Evolutionary conservation across 2,329 filamentous ascomycete species (phyloP), one percentile per base, ranked within the genome.

Genomic region (Pestalotiopsis sp.): DNA sequence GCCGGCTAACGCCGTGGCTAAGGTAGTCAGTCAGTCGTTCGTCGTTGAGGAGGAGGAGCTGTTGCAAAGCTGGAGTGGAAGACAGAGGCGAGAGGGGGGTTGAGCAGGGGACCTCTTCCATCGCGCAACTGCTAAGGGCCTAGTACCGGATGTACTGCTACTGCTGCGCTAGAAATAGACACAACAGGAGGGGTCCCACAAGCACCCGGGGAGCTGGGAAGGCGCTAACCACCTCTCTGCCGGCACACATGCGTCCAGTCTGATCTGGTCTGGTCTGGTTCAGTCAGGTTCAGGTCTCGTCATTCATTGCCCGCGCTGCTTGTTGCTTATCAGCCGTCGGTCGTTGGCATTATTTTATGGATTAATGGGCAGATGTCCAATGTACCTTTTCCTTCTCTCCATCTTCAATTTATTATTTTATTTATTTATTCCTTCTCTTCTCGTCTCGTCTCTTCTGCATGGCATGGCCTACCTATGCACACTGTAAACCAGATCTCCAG

Each of bases 121-220:
- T 49, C 57, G 49, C 25, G 57, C 66, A 67, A 52, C 52, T 49
- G 57, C 25, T 23, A 31, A 31, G 31, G 7, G 31, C 31, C 31
- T 31, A 65, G 36, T 56, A 25, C 27, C 27, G 38, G 41, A 40
- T 52, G 38, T 49, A 40, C 20, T 36, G 11, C 36, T 45, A 52
- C 65, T 27, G 20, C 25, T 31, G 57, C 27, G 52, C 66, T 67
- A 63, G 45, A 65, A 63, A 62, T 59, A 63, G 59, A 63, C 61
- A 68, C 52, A 31, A 31, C 31, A 40, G 36, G 40, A 52, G 49
- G 45, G 59, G 31, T 61, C 40, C 56, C 65, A 64, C 65, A 67
- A 61, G 68, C 68, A 69, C 66, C 68, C 68, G 67, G 62, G 31
- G 66, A 57, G 65, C 60, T 66, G 68, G 68, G 68, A 68, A 69